phyloP scores from a whole-genome alignment of 495 filamentous ascomycete species.

The Talaromyces stipitatus region DNA sequence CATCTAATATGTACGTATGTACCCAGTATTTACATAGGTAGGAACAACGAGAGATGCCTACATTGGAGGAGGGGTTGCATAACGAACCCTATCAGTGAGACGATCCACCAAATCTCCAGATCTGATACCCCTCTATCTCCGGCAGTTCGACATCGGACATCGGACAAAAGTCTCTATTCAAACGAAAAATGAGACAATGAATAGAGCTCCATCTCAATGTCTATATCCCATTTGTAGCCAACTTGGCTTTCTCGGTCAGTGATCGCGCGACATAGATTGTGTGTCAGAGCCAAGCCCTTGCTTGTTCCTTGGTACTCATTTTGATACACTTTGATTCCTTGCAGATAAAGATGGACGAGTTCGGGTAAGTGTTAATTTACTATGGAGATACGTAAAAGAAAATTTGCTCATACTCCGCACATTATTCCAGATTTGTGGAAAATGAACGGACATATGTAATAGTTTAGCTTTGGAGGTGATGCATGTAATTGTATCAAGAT shows the following conservation, averaged over 20 bases:
- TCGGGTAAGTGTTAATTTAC: not conserved
- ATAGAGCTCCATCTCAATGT: not conserved
- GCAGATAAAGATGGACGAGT: not conserved
- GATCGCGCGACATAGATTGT: not conserved
- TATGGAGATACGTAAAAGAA: not conserved
- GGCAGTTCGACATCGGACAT: not conserved
- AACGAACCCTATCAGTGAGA: not conserved
- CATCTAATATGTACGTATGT: not conserved
- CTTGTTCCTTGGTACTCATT: not conserved
- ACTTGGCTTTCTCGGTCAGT: not conserved
- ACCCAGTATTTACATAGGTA: not conserved
- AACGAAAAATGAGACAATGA: not conserved
- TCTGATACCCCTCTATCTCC: not conserved
- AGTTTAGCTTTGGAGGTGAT: not conserved
- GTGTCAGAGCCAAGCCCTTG: not conserved
- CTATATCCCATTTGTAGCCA: not conserved
- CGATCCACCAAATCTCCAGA: not conserved
- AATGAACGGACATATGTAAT: not conserved
- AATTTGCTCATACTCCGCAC: not conserved
- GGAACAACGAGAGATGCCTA: no score
- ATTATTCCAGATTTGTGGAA: not conserved
- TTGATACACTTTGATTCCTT: not conserved
- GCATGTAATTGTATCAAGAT: not conserved
- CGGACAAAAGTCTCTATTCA: not conserved
- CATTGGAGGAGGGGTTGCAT: not conserved